Evolutionary conservation across 805 yeast genomes (phyloP), one percentile per base, ranked within the genome.

Genomic region (Saturnispora hagleri): DNA sequence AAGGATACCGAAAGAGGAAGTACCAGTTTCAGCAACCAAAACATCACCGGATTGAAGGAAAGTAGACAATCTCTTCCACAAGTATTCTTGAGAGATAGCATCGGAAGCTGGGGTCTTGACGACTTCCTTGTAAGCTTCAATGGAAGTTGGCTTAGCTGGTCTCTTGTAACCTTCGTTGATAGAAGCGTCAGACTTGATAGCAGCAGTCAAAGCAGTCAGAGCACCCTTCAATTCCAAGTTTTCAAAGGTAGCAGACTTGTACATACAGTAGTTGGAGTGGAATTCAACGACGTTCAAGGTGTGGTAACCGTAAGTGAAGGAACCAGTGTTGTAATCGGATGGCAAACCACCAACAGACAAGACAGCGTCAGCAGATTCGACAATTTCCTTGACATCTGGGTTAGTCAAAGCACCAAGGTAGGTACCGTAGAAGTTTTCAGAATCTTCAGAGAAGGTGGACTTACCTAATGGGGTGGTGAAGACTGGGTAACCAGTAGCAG

Each of bases 381-480:
- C 89, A 38, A 82, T 77, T 56, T 77, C 80, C 65, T 81, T 81
- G 51, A 85, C 88, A 56, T 76, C 85, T 54, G 88, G 88, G 53
- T 72, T 70, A 18, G 95, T 83, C 60, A 88, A 72, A n/a, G 85
- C 75, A 61, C 96, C 96, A 53, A 86, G 86, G 67, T 87, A 87
- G 53, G 84, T 88, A 69, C 96, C 96, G 59, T 88, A 89, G 69
- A 79, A 87, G 69, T 87, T 73, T 56, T 81, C 78, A 66, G 81
- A 76, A 55, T 74, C 74, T 70, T 87, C 96, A 68, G 84, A 81
- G 60, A 86, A 79, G 26, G 80, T 74, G 54, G 89, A 84, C 70
- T 87, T 87, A 70, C 95, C 96, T 93, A 87, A 86, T 61, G 96
- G 95, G 50, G 96, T 88, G 52, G 84, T 84, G 69, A 80, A 87